Evolutionary conservation across 352 stramenopile genomes (phyloP).

Genomic region (Pythium utonaiense): DNA sequence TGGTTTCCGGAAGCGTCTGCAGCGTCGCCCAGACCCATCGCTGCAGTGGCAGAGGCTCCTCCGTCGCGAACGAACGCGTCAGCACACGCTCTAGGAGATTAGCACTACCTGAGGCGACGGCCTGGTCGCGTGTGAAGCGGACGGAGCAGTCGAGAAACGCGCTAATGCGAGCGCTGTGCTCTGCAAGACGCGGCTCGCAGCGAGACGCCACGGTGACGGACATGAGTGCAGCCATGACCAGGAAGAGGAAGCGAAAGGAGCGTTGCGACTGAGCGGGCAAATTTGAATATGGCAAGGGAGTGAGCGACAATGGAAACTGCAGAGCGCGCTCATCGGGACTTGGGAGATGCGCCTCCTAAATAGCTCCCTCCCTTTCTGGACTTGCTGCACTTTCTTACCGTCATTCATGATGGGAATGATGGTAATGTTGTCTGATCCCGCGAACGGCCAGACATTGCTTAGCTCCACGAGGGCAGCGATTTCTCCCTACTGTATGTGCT

Average conservation of each 20-base stretch:
- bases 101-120: not conserved
- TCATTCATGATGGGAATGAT: constrained; percentile 7
- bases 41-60: not conserved
- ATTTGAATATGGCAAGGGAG: not conserved
- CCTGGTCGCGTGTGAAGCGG: not conserved
- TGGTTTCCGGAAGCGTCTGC: not conserved
- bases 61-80: not conserved
- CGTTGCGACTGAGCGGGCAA: not conserved
- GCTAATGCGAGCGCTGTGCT: not conserved
- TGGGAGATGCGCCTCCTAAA: not conserved
- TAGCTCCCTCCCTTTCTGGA: not conserved
- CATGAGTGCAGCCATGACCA: constrained; percentile 3
- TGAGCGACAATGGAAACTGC: too few species aligned
- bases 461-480: too few species aligned
- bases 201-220: constrained; percentile 1
- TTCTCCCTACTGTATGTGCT: too few species aligned
- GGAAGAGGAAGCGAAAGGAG: not conserved
- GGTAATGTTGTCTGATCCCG: not conserved
- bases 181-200: constrained; percentile 1
- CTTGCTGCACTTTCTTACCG: constrained; percentile 1
- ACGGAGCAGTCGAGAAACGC: constrained; percentile 10
- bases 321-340: too few species aligned
- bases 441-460: too few species aligned
- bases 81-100: constrained; percentile 14
- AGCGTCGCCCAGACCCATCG: constrained; percentile 17